These are phyloP conservation scores for Apiotrichum gracile DNA, from an alignment of 1,284 basidiomycete genomes.

Conservation along the genomic window DNA sequence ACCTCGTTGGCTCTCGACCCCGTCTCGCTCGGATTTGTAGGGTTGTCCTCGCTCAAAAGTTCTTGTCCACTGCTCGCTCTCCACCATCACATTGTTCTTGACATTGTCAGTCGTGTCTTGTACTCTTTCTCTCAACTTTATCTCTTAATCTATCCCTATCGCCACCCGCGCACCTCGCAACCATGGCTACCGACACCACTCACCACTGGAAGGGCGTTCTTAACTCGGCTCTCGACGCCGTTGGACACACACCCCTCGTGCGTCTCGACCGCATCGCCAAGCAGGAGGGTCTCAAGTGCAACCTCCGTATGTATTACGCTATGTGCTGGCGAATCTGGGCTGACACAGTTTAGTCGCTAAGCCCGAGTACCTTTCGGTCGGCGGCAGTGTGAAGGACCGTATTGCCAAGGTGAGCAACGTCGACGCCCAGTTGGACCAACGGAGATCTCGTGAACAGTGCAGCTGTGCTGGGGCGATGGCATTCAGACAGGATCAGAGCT, in stretches of 20 bases:
- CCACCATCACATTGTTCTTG: not conserved
- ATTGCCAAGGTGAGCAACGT: conserved; percentile 66
- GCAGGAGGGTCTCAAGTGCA: conserved; percentile 75
- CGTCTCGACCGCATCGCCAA: conserved; percentile 73
- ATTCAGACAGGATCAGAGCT: too few relatives aligned
- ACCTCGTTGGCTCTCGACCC: too few relatives aligned
- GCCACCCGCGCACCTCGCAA: too few relatives aligned
- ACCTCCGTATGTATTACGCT: conserved; percentile 63
- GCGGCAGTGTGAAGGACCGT: conserved; percentile 92
- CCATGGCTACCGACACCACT: conserved; percentile 5
- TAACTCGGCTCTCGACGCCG: conserved; percentile 70
- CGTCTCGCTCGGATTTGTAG: not conserved
- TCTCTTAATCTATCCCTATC: not conserved
- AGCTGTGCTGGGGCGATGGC: not conserved
- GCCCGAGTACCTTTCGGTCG: conserved; percentile 82
- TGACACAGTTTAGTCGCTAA: conserved; percentile 63
- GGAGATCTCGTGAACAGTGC: not conserved
- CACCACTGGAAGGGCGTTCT: conserved; percentile 54
- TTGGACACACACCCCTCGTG: conserved; percentile 87
- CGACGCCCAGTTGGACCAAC: too few relatives aligned
- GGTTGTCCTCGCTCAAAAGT: not conserved
- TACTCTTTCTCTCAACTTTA: not conserved
- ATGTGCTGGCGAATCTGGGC: not conserved
- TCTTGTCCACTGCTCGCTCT: not conserved
- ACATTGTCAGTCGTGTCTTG: not conserved